These are phyloP conservation scores for Phanerodontia chrysosporium DNA, from an alignment of 768 basidiomycete species.

Conservation along the genomic window DNA sequence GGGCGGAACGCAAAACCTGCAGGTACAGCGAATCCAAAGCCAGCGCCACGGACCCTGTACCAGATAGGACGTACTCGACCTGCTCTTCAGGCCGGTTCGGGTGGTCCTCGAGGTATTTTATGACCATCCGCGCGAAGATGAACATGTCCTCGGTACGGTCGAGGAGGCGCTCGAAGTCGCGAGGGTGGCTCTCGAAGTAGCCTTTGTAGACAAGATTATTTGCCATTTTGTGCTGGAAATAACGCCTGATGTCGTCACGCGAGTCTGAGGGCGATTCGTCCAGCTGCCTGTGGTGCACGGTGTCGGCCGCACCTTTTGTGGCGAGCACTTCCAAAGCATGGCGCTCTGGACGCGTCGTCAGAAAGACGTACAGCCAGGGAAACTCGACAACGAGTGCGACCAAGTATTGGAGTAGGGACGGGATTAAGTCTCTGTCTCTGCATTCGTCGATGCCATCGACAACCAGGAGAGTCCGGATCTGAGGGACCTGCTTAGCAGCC, in stretches of 20 bases:
- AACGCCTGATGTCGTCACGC: not conserved
- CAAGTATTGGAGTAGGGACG: not conserved
- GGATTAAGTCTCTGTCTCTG: not conserved
- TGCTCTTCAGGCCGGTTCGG: not conserved
- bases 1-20: not conserved
- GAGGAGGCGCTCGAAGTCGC: not conserved
- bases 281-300: not conserved
- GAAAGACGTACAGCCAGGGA: not conserved
- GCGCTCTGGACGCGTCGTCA: too few species aligned
- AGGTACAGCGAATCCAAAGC: not conserved
- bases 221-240: not conserved
- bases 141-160: not conserved
- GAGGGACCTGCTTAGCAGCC: too few species aligned
- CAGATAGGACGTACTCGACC: not conserved
- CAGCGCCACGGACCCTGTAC: not conserved
- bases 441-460: not conserved
- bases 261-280: not conserved
- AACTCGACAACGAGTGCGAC: not conserved
- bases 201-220: not conserved
- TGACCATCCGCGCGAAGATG: not conserved
- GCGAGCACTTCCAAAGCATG: not conserved
- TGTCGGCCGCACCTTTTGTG: not conserved
- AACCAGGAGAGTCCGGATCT: not conserved
- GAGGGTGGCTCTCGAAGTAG: not conserved
- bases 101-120: not conserved